Evolutionary conservation across 1,284 basidiomycete species (phyloP), one percentile per base, ranked within the genome.

Genomic region (Ceratobasidium sp.): DNA sequence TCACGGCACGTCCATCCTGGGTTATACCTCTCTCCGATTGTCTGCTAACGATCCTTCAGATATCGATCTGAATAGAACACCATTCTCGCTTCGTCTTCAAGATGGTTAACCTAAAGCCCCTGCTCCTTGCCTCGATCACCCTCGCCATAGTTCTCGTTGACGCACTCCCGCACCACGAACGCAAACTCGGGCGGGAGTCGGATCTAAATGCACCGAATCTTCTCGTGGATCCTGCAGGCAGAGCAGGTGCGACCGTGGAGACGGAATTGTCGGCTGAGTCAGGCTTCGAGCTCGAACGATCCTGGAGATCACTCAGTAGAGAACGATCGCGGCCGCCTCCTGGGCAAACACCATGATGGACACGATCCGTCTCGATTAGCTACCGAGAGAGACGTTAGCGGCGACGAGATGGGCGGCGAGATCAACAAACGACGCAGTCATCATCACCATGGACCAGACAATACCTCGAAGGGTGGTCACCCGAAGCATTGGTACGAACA

Each of bases 401-500:
- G n/a, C n/a, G n/a, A n/a, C n/a, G n/a, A n/a, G n/a, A n/a, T n/a
- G n/a, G n/a, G n/a, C n/a, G 23, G 9, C 3, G 3, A 53, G 9
- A n/a, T 26, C n/a, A 18, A 55, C 42, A 68, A 68, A 42, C 20
- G 61, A 64, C 33, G 42, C n/a, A 7, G 18, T 20, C 61, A 64
- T 39, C 61, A 64, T 64, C 56, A 15, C 28, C n/a, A 60, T 60
- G 18, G 44, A 44, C 67, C 46, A n/a, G 26, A 53, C 26, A 49
- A 69, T 26, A 20, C 46, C 6, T 69, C 67, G 20, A 46, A 66
- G 28, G 69, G 69, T 3, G 53, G 69, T 13, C 69, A 40, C 53
- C 60, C 69, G 51, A 18, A 60, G 23, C 69, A 71, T 40, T 71
- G 69, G 69, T 44, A 56, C 55, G 55, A 71, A 20, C 69, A 71